Conservation (phyloP, 2,329 filamentous ascomycete genomes). For the Lachnellula willkommii region DNA sequence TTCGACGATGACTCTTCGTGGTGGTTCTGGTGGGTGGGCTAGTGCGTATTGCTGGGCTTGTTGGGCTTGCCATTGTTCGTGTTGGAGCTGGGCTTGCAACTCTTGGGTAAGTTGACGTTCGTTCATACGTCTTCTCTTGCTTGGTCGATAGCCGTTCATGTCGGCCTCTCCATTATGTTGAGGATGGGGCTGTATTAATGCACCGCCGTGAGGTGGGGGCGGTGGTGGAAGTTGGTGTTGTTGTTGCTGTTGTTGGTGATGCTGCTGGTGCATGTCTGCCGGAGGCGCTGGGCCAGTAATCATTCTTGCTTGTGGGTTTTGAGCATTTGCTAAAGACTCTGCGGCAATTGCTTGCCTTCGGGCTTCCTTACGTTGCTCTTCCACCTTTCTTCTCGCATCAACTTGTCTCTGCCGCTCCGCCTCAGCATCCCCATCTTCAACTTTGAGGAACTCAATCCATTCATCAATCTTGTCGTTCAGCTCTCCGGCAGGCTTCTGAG, state of each 20-base stretch:
- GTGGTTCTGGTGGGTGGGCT: constrained; percentile 22
- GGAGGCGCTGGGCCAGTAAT: constrained; percentile 16
- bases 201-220: constrained; percentile 8
- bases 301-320: constrained; percentile 16
- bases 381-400: constrained; percentile 28
- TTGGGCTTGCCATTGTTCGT: constrained; percentile 19
- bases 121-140: constrained; percentile 25
- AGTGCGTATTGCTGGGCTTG: constrained; percentile 14
- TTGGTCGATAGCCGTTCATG: constrained; percentile 26
- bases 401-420: constrained; percentile 31
- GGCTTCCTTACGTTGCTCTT: constrained; percentile 30
- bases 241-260: constrained; percentile 16
- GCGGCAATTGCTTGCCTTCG: constrained; percentile 29
- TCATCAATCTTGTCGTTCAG: constrained; percentile 28
- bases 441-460: constrained; percentile 31
- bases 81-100: constrained; percentile 24
- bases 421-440: constrained; percentile 31
- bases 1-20: constrained; percentile 29
- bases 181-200: constrained; percentile 16
- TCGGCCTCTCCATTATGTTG: constrained; percentile 22
- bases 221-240: constrained; percentile 1
- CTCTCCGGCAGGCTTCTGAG: constrained; percentile 29
- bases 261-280: constrained; percentile 13
- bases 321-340: constrained; percentile 18
- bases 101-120: constrained; percentile 24